Conservation (phyloP, 2,329 filamentous ascomycete genomes). For the Penicillium sp. region DNA sequence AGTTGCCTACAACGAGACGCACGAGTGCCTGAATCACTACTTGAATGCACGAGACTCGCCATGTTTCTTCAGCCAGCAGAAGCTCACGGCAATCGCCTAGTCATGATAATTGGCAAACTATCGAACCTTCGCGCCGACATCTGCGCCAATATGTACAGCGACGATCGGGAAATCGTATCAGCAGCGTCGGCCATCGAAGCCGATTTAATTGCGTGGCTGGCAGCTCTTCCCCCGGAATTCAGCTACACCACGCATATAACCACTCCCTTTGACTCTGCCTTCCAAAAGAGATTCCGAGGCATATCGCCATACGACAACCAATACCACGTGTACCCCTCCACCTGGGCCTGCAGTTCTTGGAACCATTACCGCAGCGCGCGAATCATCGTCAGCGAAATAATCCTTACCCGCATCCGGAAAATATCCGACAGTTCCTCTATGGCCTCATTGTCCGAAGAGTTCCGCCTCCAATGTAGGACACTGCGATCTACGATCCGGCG, state of each 20-base stretch:
- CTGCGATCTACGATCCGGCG: slow-evolving; percentile 23
- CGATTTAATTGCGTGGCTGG: slow-evolving; percentile 29
- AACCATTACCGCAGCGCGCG: slow-evolving; percentile 53
- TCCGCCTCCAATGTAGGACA: slow-evolving; percentile 25
- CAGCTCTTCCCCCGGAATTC: slow-evolving; percentile 22
- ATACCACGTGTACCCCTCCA: slow-evolving; percentile 50
- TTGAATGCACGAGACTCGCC: slow-evolving; percentile 26
- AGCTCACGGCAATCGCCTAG: slow-evolving; percentile 24
- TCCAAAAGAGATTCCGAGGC: slow-evolving; percentile 25
- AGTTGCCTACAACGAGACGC: slow-evolving; percentile 29
- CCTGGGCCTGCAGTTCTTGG: slow-evolving; percentile 50
- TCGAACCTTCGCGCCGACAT: slow-evolving; percentile 31
- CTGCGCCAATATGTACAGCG: slow-evolving; percentile 17
- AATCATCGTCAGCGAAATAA: slow-evolving; percentile 46
- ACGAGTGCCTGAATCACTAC: slow-evolving; percentile 26
- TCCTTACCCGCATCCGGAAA: slow-evolving; percentile 30
- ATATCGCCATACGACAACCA: slow-evolving; percentile 39
- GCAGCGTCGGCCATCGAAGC: slow-evolving; percentile 28
- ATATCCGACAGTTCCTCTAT: slow-evolving; percentile 19
- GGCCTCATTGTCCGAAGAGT: slow-evolving; percentile 22
- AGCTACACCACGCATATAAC: slow-evolving; percentile 22
- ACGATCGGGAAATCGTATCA: slow-evolving; percentile 25
- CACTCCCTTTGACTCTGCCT: slow-evolving; percentile 27
- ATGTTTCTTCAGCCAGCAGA: slow-evolving; percentile 25
- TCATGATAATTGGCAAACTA: slow-evolving; percentile 24